phyloP scores from a whole-genome alignment of 1,139 yeast genomes.

The Candida dubliniensis region DNA sequence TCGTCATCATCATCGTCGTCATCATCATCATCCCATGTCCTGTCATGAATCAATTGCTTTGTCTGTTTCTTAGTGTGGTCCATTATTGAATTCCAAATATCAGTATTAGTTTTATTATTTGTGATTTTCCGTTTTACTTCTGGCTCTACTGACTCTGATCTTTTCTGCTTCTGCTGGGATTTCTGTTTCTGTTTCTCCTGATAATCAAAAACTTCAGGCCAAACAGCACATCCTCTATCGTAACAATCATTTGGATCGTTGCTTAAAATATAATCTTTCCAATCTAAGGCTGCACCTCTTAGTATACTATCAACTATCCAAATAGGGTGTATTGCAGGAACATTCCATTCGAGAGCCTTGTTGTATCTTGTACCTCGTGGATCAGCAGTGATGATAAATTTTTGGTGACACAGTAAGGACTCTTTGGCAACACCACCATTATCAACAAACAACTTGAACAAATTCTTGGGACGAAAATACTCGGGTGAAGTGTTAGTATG shows the following conservation, averaged over 20 bases:
- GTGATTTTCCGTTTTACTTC: slow-evolving; percentile 16
- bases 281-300: slow-evolving; percentile 60
- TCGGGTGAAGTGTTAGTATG: slow-evolving; percentile 15
- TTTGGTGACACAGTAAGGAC: slow-evolving; percentile 51
- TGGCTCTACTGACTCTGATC: slow-evolving; percentile 14
- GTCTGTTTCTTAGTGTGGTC: slow-evolving; percentile 23
- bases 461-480: slow-evolving; percentile 24
- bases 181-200: slow-evolving; percentile 1
- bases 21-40: slow-evolving; percentile 31
- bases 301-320: slow-evolving; percentile 69
- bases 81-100: slow-evolving; percentile 56
- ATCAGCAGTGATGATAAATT: slow-evolving; percentile 56
- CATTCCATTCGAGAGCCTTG: slow-evolving; percentile 66
- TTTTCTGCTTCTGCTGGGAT: slow-evolving; percentile 14
- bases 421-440: slow-evolving; percentile 64
- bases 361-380: slow-evolving; percentile 59
- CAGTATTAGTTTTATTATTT: slow-evolving; percentile 20
- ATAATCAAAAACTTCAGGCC: slow-evolving; percentile 34
- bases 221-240: slow-evolving; percentile 53
- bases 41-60: slow-evolving; percentile 20
- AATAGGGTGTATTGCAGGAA: slow-evolving; percentile 69
- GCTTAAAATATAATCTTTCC: slow-evolving; percentile 40
- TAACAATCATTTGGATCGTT: slow-evolving; percentile 24
- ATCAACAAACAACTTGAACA: slow-evolving; percentile 37
- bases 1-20: slow-evolving; percentile 12